Percentiles rank a stretch among this genome's conserved stretches.
phyloP scores from a whole-genome alignment of 2,329 filamentous ascomycete genomes.

The Metarhizium anisopliae region DNA sequence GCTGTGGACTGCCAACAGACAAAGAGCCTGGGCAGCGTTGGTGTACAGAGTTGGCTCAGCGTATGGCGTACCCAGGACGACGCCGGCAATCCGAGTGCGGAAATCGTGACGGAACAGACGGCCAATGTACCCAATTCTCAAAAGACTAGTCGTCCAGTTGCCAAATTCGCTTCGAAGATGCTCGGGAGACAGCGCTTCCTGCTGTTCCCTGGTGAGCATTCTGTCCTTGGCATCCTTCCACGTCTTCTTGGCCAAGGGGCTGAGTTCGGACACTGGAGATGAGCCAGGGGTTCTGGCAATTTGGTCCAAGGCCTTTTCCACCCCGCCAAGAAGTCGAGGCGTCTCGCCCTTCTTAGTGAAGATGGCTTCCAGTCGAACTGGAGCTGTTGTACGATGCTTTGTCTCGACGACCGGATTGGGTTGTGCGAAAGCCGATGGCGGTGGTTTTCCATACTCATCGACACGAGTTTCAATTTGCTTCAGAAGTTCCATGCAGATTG shows the following conservation, averaged over 20 bases:
- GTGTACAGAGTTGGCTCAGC: conserved; percentile 60
- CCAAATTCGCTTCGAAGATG: conserved; percentile 40
- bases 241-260: conserved; percentile 41
- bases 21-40: conserved; percentile 63
- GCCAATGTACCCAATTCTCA: conserved; percentile 48
- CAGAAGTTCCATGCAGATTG: conserved; percentile 60
- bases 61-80: conserved; percentile 66
- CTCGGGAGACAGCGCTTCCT: conserved; percentile 41
- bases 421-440: conserved; percentile 21
- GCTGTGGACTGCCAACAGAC: conserved; percentile 61
- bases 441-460: conserved; percentile 45
- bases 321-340: conserved; percentile 30
- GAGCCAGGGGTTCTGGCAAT: conserved; percentile 38
- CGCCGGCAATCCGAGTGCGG: conserved; percentile 51
- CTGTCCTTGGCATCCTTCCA: conserved; percentile 38
- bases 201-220: conserved; percentile 43
- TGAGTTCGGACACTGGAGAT: conserved; percentile 37
- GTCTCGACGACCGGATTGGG: conserved; percentile 18
- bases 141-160: conserved; percentile 33
- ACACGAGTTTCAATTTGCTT: conserved; percentile 60
- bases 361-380: conserved; percentile 36
- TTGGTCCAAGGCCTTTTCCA: conserved; percentile 37
- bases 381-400: conserved; percentile 27
- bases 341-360: conserved; percentile 29
- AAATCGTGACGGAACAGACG: conserved; percentile 64